Base-by-base conservation (phyloP, 208 protist species). In the Leishmania braziliensis region DNA sequence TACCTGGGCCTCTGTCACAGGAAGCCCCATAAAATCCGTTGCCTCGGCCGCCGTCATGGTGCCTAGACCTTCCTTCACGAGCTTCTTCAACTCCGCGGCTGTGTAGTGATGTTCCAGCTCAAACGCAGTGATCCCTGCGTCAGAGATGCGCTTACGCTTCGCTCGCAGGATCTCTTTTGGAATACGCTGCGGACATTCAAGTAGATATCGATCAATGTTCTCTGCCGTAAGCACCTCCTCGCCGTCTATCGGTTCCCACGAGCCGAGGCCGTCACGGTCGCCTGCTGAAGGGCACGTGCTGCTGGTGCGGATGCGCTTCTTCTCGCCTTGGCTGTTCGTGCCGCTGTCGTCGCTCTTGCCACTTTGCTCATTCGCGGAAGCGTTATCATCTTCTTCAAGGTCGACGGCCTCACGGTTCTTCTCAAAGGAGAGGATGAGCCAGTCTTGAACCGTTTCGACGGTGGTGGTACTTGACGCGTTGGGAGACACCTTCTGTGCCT, bases 21-120 rank as follows among this genome's bases (percentile, higher is more conserved):
- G 36, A 20, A 53, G 53, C 29, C 76, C 3, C 77, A 85, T 77
- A 9, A 58, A 39, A 33, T 50, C 71, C 2, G 82, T 62, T 12
- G 82, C 82, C 53, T 85, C 72, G 2, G 20, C 46, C 2, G 65
- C 77, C 0, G 50, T 76, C 82, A 81, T 81, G 36, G 53, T 5
- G 8, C 82, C 82, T 26, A 85, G 65, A 26, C 80, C 56, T 4
- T 89, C 85, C 78, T 88, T 89, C 4, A 94, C 87, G 23, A 89
- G 84, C 10, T 58, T 79, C 53, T 71, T 71, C 58, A 98, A 86
- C 77, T 98, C 93, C 54, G 74, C 84, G 12, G 85, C 83, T 16
- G 86, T 92, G 86, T 96, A 98, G 82, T 98, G 95, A 72, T 96
- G 81, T 51, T 91, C 79, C 56, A 98, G 84, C 80, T 98, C 95